Conservation (phyloP, 2,329 filamentous ascomycete genomes). For the Penicillium sp. region DNA sequence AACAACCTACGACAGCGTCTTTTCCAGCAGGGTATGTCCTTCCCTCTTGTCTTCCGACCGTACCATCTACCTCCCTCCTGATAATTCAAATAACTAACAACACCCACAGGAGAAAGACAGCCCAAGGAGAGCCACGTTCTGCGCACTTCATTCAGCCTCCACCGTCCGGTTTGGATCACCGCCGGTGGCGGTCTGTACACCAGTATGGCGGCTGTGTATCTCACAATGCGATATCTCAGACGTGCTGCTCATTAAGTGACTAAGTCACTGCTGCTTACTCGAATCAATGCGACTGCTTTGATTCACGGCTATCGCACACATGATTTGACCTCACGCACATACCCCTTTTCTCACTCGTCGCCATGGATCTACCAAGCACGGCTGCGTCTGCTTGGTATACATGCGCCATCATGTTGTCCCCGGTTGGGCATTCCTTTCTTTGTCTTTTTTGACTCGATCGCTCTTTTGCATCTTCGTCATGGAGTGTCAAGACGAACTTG, state of each 20-base stretch:
- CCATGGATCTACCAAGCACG: background rate
- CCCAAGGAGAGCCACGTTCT: slow-evolving; percentile 28
- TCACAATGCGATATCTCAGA: slow-evolving; percentile 32
- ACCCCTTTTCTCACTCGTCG: background rate
- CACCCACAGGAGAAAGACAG: slow-evolving; percentile 25
- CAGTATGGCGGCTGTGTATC: slow-evolving; percentile 30
- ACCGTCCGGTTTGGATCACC: slow-evolving; percentile 34
- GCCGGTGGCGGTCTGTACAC: slow-evolving; percentile 33
- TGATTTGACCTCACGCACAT: background rate
- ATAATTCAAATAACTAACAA: slow-evolving; percentile 9
- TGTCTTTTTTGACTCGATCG: slow-evolving; percentile 18
- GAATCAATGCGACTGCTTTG: background rate
- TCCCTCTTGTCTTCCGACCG: background rate
- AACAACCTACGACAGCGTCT: slow-evolving; percentile 25
- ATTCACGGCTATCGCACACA: background rate
- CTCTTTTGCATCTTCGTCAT: slow-evolving; percentile 11
- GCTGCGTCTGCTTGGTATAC: background rate
- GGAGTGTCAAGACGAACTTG: slow-evolving; percentile 15
- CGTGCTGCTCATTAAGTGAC: slow-evolving; percentile 14
- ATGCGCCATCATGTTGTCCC: background rate
- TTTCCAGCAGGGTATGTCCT: slow-evolving; percentile 26
- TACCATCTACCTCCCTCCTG: background rate
- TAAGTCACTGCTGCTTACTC: background rate
- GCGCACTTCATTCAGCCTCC: slow-evolving; percentile 31
- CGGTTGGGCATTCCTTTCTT: slow-evolving; percentile 15